Conservation (phyloP, 2,329 filamentous ascomycete species). For the Monosporascus sp. region DNA sequence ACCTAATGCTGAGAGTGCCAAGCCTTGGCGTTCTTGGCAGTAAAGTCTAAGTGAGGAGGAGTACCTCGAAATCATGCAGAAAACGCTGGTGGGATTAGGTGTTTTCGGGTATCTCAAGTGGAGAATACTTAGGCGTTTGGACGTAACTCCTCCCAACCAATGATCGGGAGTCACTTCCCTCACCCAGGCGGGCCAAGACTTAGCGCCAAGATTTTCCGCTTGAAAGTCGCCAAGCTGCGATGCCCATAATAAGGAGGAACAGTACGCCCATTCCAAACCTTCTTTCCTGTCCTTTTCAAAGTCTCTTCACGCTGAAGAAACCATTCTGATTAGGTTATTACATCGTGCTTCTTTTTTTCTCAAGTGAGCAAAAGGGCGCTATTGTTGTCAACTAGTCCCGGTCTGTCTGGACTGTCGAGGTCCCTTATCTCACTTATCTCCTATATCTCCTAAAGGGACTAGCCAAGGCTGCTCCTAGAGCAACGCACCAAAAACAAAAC, state of each 20-base stretch:
- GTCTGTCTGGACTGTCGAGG: no score
- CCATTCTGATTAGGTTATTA: neutral
- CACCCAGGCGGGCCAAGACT: conserved; percentile 22
- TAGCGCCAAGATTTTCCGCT: conserved; percentile 29
- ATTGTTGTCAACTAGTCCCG: no score
- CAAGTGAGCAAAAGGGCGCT: no score
- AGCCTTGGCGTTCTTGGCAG: neutral
- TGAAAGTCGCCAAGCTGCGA: conserved; percentile 26
- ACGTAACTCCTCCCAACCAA: conserved; percentile 18
- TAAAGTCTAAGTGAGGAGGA: neutral
- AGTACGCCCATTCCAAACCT: conserved; percentile 26
- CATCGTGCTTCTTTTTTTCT: no score
- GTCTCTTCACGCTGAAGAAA: conserved; percentile 4
- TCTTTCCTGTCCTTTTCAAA: conserved; percentile 20
- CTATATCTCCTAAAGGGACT: no score
- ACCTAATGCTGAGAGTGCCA: conserved; percentile 5
- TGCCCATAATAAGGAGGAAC: conserved; percentile 25
- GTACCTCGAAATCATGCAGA: conserved; percentile 16
- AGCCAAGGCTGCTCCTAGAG: no score
- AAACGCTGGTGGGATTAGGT: conserved; percentile 13
- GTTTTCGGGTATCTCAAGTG: conserved; percentile 15
- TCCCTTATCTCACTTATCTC: no score
- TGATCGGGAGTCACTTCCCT: conserved; percentile 15
- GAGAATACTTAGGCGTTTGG: conserved; percentile 17
- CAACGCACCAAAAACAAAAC: no score